phyloP scores from a whole-genome alignment of 805 yeast species.

The Candida jianshihensis region DNA sequence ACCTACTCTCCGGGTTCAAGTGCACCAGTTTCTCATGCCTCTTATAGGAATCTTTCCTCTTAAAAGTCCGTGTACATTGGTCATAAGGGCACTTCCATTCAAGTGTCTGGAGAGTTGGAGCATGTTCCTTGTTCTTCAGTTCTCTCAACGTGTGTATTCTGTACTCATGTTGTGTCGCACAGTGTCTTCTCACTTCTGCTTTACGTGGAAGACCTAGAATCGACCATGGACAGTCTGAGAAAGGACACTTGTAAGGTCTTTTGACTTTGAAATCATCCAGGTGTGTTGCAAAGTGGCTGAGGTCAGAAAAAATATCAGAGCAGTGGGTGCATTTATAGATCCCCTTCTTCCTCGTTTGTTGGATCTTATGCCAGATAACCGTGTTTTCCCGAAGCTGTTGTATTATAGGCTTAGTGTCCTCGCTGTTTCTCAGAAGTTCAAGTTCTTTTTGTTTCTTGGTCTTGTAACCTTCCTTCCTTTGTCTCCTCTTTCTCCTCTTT shows the following conservation, averaged over 20 bases:
- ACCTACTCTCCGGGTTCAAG: slow-evolving; percentile 30
- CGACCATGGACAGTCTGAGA: slow-evolving; percentile 40
- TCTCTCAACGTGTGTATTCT: slow-evolving; percentile 1
- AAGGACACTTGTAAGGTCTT: slow-evolving; percentile 39
- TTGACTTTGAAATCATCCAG: slow-evolving; percentile 33
- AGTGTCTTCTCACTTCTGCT: slow-evolving; percentile 44
- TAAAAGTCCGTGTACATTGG: slow-evolving; percentile 41
- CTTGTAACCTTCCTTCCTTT: not conserved
- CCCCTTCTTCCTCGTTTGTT: slow-evolving; percentile 33
- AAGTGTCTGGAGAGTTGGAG: slow-evolving; percentile 4
- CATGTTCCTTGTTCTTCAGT: not conserved
- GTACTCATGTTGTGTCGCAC: slow-evolving; percentile 36
- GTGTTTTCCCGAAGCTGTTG: slow-evolving; percentile 24
- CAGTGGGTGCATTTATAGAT: slow-evolving; percentile 44
- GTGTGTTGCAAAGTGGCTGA: slow-evolving; percentile 35
- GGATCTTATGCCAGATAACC: slow-evolving; percentile 21
- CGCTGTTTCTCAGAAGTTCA: not conserved
- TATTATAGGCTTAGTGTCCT: slow-evolving; percentile 5
- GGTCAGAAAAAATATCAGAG: slow-evolving; percentile 29
- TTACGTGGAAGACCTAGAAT: slow-evolving; percentile 41
- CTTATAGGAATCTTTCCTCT: slow-evolving; percentile 45
- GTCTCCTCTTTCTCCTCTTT: not conserved
- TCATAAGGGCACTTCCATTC: slow-evolving; percentile 26
- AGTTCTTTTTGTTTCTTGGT: not conserved
- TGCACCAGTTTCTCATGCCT: slow-evolving; percentile 50